A percentile compares a stretch with the other conserved stretches of the same genome.
These are phyloP conservation scores for Leccinum truebloodii DNA, from an alignment of 768 basidiomycete species.

Conservation along the genomic window DNA sequence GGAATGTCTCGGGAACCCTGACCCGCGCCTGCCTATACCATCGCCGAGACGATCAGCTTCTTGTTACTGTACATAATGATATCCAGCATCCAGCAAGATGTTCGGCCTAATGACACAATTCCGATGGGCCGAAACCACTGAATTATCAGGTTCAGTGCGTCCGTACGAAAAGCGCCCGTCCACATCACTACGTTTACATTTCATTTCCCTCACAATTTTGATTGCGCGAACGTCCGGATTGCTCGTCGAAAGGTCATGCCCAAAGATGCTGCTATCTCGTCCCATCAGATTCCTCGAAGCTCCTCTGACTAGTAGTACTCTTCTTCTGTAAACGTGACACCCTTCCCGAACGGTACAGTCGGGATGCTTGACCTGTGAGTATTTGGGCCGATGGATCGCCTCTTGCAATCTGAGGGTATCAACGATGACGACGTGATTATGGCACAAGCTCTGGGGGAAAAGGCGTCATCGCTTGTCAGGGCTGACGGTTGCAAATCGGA, in stretches of 20 bases:
- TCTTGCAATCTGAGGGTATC: slow-evolving; percentile 42
- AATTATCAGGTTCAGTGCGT: neutral
- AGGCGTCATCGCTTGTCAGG: neutral
- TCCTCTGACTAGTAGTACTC: slow-evolving; percentile 35
- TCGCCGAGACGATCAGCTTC: neutral
- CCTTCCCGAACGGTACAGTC: slow-evolving; percentile 45
- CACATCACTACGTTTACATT: neutral
- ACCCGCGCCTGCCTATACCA: neutral
- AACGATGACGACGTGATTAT: slow-evolving; percentile 47
- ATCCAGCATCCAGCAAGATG: slow-evolving; percentile 1
- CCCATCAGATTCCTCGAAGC: slow-evolving; percentile 42
- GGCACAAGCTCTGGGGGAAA: slow-evolving; percentile 36
- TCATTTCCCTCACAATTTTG: neutral
- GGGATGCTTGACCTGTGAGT: slow-evolving; percentile 3
- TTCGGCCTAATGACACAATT: neutral
- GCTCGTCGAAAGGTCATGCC: slow-evolving; percentile 24
- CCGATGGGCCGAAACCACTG: neutral
- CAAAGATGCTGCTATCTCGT: slow-evolving; percentile 36
- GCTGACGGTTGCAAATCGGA: neutral
- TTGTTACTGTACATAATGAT: slow-evolving; percentile 16
- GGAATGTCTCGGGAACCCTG: neutral
- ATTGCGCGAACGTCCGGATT: neutral
- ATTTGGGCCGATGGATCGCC: neutral
- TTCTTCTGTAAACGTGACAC: slow-evolving; percentile 39
- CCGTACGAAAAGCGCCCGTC: neutral